A percentile compares a stretch with the other conserved stretches of the same genome.
These are phyloP conservation scores for Vitis rupestris DNA, from an alignment of 164 flowering plant species.

Conservation along the genomic window DNA sequence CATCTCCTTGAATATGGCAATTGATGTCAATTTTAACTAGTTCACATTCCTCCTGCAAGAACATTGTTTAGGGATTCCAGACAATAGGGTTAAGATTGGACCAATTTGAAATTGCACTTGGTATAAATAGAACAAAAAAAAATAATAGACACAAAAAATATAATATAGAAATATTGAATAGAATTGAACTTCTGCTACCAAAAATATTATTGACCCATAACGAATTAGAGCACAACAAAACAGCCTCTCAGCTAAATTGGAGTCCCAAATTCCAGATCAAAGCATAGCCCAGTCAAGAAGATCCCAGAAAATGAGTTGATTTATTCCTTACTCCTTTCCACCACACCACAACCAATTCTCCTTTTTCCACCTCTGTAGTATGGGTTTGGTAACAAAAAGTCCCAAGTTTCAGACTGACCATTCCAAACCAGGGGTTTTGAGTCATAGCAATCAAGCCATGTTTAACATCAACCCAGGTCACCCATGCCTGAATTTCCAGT, in stretches of 20 bases:
- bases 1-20: slow-evolving; percentile 91
- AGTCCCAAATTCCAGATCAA: neutral
- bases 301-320: neutral
- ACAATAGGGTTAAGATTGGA: neutral
- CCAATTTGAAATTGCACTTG: neutral
- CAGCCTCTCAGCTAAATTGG: neutral
- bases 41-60: slow-evolving; percentile 81
- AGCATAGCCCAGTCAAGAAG: neutral
- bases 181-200: too few relatives aligned
- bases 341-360: neutral
- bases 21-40: slow-evolving; percentile 86
- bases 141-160: neutral
- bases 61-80: neutral
- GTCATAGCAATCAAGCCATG: too few relatives aligned
- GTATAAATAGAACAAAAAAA: neutral
- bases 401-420: neutral
- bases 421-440: too few relatives aligned
- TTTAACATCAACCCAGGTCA: too few relatives aligned
- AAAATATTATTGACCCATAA: neutral
- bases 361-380: too few relatives aligned
- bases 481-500: too few relatives aligned
- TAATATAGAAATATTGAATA: too few relatives aligned
- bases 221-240: neutral
- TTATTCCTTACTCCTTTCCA: neutral
- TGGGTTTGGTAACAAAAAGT: too few relatives aligned